Base-by-base conservation (phyloP, 495 filamentous ascomycete genomes). In the Astrothelium subdiscretum region DNA sequence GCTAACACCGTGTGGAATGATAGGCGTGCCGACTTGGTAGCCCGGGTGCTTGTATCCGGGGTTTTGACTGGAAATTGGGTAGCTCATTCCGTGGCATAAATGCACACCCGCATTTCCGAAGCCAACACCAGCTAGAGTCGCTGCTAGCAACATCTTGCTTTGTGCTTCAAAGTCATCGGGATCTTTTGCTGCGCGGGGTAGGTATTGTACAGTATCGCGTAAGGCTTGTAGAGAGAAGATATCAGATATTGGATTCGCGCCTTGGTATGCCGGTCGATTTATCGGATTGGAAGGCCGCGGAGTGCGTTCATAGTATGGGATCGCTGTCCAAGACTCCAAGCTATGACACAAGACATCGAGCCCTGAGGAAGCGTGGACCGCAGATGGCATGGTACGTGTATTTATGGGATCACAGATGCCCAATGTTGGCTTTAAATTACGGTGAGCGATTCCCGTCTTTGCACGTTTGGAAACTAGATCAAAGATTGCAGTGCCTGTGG, bases 61-160 rank as follows among this genome's bases (percentile, higher is more conserved):
- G 69, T 97, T 97, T 71, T 95, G 91, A 40, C 90, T 87, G 27
- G 89, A 92, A 67, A 97, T 94, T 5, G 92, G 92, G 72, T 98
- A 98, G 40, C 84, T 89, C 91, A 97, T 96, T 61, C 92, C 94
- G 70, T 98, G 94, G 75, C 94, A 98, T 4, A 98, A 79, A 76
- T 98, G 94, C 1, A 98, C 94, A 40, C 94, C 94, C 1, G 94
- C 94, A 71, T 98, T 98, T 29, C 94, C 94, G 74, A 97, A 98
- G 0, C 94, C 94, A 1, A 98, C 90, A 15, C 94, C 94, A 0
- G 94, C 94, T 0, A 98, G 77, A 0, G 94, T 97, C 0, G 92
- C 90, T 2, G 94, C 94, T 11, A 97, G 85, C 11, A 97, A 80
- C 94, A 98, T 98, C 76, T 97, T 81, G 10, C 79, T 84, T 75